Conservation (phyloP, 495 filamentous ascomycete species). For the Tuber borchii region DNA sequence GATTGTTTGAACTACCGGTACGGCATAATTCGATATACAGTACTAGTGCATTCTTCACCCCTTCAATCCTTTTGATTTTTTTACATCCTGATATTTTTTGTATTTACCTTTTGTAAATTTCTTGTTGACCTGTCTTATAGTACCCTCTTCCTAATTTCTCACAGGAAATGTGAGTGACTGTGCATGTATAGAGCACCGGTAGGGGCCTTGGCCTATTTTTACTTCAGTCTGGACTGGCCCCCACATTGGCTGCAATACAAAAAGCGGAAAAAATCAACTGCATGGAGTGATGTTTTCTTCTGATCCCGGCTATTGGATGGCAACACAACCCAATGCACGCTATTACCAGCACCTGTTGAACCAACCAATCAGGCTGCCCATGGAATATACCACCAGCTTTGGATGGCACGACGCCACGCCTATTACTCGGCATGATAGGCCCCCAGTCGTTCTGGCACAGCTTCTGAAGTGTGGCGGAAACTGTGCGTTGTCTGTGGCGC, state of each 20-base stretch:
- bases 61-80: not conserved
- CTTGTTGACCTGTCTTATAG: not conserved
- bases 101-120: not conserved
- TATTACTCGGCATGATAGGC: not conserved
- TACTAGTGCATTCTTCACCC: not conserved
- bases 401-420: not conserved
- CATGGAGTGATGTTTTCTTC: not conserved
- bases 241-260: no score
- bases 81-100: not conserved
- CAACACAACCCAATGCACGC: not conserved
- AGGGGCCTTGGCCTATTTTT: not conserved
- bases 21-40: not conserved
- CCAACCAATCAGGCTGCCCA: not conserved
- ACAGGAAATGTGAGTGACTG: not conserved
- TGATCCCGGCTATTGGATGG: not conserved
- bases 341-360: not conserved
- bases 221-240: not conserved
- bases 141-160: not conserved
- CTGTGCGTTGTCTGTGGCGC: conserved; percentile 40
- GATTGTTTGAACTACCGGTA: not conserved
- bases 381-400: not conserved
- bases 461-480: conserved; percentile 12
- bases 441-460: not conserved
- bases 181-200: not conserved
- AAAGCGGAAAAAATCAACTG: not conserved